Percentiles rank a stretch among this genome's conserved stretches.
Conservation (phyloP, 2,329 filamentous ascomycete species). For the Penicillium digitatum region DNA sequence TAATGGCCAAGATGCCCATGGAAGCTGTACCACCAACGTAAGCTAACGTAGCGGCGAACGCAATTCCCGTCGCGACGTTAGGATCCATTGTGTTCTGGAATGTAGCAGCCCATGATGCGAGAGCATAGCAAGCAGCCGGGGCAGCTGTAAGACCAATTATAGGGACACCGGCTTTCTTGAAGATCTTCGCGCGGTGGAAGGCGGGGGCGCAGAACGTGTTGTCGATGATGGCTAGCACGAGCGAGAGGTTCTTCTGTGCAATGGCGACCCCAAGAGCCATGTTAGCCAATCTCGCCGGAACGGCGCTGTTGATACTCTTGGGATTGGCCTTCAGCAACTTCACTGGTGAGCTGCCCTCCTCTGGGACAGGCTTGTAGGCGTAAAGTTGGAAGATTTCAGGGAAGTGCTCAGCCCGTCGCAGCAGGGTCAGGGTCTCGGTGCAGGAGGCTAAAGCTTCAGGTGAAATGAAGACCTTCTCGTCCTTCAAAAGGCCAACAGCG, state of each 20-base stretch:
- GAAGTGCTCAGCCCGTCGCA: constrained; percentile 70
- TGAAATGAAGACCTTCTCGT: constrained; percentile 77
- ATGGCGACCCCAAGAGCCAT: constrained; percentile 76
- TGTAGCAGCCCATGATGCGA: constrained; percentile 63
- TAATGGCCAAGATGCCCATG: constrained; percentile 76
- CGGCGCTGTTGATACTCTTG: constrained; percentile 64
- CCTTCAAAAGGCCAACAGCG: constrained; percentile 66
- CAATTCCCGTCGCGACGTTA: constrained; percentile 67
- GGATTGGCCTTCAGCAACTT: constrained; percentile 62
- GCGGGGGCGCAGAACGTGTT: constrained; percentile 49
- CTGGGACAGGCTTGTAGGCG: constrained; percentile 72
- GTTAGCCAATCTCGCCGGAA: constrained; percentile 67
- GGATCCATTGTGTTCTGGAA: constrained; percentile 75
- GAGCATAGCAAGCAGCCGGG: constrained; percentile 53
- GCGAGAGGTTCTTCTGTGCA: constrained; percentile 68
- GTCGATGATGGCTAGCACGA: constrained; percentile 74
- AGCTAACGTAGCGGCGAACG: constrained; percentile 74
- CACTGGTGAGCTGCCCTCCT: constrained; percentile 56
- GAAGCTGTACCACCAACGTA: constrained; percentile 79
- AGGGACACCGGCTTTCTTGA: constrained; percentile 41
- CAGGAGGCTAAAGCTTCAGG: constrained; percentile 68
- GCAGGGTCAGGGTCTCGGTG: constrained; percentile 68
- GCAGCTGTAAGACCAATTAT: constrained; percentile 38
- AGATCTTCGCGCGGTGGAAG: constrained; percentile 43
- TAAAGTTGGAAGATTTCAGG: constrained; percentile 78